Evolutionary conservation across 2,329 filamentous ascomycete species (phyloP).

Genomic region (Aspergillus clavatus): DNA sequence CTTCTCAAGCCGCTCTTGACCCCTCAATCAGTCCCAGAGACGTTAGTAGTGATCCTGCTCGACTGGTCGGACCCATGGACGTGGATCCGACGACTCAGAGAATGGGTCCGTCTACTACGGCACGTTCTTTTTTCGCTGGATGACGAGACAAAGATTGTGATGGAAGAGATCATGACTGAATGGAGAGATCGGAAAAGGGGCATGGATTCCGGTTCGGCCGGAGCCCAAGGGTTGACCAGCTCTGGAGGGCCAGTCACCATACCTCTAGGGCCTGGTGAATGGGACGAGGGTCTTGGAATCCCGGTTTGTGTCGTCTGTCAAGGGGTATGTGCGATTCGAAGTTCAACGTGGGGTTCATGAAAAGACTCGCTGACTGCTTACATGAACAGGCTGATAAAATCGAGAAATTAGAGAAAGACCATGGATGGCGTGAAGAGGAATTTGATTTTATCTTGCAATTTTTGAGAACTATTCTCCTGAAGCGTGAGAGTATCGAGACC

Average conservation of each 20-base stretch:
- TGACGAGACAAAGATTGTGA: constrained; percentile 69
- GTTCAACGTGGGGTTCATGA: background rate
- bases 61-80: constrained; percentile 93
- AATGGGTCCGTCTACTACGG: constrained; percentile 82
- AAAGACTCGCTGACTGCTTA: constrained; percentile 16
- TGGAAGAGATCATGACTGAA: constrained; percentile 78
- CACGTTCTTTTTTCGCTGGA: constrained; percentile 70
- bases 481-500: constrained; percentile 56
- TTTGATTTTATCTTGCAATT: constrained; percentile 96
- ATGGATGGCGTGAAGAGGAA: constrained; percentile 91
- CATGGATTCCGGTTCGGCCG: constrained; percentile 52
- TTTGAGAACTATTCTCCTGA: constrained; percentile 80
- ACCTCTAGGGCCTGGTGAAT: constrained; percentile 82
- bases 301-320: constrained; percentile 94
- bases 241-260: constrained; percentile 65
- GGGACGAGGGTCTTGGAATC: constrained; percentile 83
- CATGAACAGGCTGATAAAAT: constrained; percentile 70
- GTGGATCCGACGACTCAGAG: constrained; percentile 82
- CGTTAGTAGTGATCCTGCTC: constrained; percentile 81
- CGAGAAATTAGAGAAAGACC: constrained; percentile 80
- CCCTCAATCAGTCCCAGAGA: constrained; percentile 76
- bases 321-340: constrained; percentile 56
- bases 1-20: constrained; percentile 81
- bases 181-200: constrained; percentile 74
- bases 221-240: constrained; percentile 51